Evolutionary conservation across 495 filamentous ascomycete genomes (phyloP).

Genomic region (Staphylotrichum tortipilum): DNA sequence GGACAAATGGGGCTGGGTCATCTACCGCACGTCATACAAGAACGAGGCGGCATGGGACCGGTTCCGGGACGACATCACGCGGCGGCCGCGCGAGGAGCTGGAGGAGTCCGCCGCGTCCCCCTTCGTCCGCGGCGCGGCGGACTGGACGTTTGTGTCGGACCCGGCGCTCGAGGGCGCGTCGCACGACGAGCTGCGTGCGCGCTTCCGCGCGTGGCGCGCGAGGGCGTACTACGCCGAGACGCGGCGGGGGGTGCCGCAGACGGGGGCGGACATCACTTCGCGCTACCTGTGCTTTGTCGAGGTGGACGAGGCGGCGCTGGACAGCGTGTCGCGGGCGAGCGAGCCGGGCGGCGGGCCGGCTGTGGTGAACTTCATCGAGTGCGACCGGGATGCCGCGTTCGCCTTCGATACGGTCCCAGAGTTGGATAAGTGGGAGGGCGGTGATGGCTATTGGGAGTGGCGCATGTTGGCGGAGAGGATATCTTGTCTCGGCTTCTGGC

Average conservation of each 20-base stretch:
- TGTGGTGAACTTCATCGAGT: not conserved
- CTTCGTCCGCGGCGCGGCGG: not conserved
- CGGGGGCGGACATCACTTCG: not conserved
- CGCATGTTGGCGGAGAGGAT: too few species aligned
- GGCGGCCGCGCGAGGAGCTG: not conserved
- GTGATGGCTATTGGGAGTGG: too few species aligned
- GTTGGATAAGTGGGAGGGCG: too few species aligned
- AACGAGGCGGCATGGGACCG: not conserved
- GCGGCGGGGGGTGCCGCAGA: not conserved
- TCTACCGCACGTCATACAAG: constrained; percentile 4
- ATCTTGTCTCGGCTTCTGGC: too few species aligned
- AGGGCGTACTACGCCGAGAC: not conserved
- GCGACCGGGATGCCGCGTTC: not conserved
- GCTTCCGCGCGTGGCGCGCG: not conserved
- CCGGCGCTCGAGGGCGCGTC: constrained; percentile 4
- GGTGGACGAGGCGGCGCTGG: constrained; percentile 3
- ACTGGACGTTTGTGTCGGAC: constrained; percentile 1
- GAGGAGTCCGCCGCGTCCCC: too few species aligned
- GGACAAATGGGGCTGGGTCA: constrained; percentile 5
- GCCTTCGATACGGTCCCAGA: too few species aligned
- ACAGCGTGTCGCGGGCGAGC: not conserved
- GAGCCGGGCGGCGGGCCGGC: not conserved
- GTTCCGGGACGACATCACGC: not conserved
- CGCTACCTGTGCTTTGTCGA: not conserved
- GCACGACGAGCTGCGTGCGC: not conserved